phyloP scores from a whole-genome alignment of 2,329 filamentous ascomycete species.

The Paecilomyces fulvus region DNA sequence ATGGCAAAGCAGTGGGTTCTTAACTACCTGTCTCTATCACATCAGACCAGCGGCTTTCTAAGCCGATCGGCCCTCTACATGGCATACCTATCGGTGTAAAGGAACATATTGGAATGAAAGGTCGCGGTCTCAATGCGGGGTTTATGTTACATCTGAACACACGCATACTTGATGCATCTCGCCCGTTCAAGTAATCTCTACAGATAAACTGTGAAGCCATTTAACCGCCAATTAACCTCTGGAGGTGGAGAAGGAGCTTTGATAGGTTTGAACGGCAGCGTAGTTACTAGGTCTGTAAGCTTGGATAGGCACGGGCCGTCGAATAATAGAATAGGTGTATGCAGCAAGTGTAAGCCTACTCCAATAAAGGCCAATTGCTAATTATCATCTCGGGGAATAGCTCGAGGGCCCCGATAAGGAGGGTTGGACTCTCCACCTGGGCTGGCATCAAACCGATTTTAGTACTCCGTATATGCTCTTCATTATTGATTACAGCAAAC shows the following conservation, averaged over 20 bases:
- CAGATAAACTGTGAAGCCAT: not conserved
- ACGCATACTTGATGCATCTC: constrained; percentile 9
- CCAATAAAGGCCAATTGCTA: not conserved
- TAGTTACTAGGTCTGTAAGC: constrained; percentile 14
- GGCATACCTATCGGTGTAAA: constrained; percentile 46
- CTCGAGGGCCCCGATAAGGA: not conserved
- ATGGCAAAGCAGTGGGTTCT: not conserved
- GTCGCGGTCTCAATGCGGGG: constrained; percentile 14
- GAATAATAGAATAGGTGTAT: not conserved
- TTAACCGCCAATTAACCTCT: not conserved
- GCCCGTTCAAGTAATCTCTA: not conserved
- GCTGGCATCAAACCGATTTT: not conserved
- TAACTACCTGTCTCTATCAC: not conserved
- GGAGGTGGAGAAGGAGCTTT: not conserved
- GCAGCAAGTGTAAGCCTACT: not conserved
- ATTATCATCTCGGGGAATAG: not conserved
- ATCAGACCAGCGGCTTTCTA: not conserved
- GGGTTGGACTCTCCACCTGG: not conserved
- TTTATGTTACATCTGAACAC: constrained; percentile 17
- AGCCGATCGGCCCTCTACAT: constrained; percentile 44
- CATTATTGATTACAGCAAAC: not conserved
- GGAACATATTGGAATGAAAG: constrained; percentile 18
- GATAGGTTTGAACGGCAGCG: not conserved
- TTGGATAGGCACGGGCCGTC: not conserved
- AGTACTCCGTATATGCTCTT: not conserved